These are phyloP conservation scores for Malus orientalis DNA, from an alignment of 306 rosid genomes.

Conservation along the genomic window DNA sequence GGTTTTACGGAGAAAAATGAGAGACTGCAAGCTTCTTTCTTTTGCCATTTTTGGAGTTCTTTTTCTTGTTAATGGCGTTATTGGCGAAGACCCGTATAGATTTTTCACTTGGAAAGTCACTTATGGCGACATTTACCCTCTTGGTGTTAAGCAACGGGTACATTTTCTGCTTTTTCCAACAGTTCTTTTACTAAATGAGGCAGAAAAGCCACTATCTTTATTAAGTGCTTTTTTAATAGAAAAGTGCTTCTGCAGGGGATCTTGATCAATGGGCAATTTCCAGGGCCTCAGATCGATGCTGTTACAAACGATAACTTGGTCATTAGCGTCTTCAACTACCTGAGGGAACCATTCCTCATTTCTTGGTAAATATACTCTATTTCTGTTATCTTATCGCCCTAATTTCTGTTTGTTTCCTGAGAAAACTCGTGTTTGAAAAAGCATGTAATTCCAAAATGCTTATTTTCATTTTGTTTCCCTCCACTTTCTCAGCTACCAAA, in stretches of 20 bases:
- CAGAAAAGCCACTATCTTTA: neutral
- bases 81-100: slow-evolving; percentile 75
- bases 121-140: slow-evolving; percentile 79
- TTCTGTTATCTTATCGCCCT: neutral
- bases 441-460: neutral
- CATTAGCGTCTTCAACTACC: slow-evolving; percentile 71
- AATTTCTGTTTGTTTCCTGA: neutral
- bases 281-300: slow-evolving; percentile 97
- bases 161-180: neutral
- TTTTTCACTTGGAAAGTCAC: slow-evolving; percentile 85
- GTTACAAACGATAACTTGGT: slow-evolving; percentile 86
- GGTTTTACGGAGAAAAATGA: neutral
- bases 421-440: neutral
- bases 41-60: slow-evolving; percentile 21
- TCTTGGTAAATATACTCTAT: slow-evolving; percentile 51
- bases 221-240: neutral
- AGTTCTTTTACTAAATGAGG: neutral
- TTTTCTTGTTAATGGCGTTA: slow-evolving; percentile 27
- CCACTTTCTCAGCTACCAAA: neutral
- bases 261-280: slow-evolving; percentile 92
- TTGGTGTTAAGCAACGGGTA: slow-evolving; percentile 92
- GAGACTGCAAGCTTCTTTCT: slow-evolving; percentile 8
- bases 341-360: slow-evolving; percentile 76
- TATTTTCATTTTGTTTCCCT: neutral
- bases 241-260: slow-evolving; percentile 55